These are phyloP conservation scores for Ricinus communis DNA, from an alignment of 345 rosid species.

Conservation along the genomic window DNA sequence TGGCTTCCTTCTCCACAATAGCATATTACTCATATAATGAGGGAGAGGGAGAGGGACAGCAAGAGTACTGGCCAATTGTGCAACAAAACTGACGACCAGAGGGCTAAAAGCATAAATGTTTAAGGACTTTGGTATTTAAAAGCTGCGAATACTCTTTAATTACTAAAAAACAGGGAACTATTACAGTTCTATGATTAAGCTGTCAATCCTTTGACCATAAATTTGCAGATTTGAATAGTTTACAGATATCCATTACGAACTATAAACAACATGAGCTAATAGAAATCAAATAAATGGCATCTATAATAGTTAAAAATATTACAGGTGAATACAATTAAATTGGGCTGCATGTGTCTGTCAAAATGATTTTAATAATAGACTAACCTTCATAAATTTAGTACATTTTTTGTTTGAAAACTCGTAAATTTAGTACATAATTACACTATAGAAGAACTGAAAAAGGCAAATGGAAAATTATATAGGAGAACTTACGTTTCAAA, in stretches of 20 bases:
- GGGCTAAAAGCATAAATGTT: no score
- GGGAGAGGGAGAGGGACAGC: background rate
- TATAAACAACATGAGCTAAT: background rate
- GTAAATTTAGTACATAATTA: background rate
- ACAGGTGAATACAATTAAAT: background rate
- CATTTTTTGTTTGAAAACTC: no score
- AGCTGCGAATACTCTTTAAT: background rate
- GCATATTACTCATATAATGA: no score
- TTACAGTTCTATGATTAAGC: no score
- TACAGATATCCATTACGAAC: background rate
- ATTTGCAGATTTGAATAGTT: background rate
- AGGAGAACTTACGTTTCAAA: constrained; percentile 66
- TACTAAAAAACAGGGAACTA: background rate
- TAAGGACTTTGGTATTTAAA: no score
- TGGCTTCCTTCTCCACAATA: no score
- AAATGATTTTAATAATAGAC: constrained; percentile 3
- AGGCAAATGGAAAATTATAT: constrained; percentile 9
- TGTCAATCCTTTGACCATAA: no score
- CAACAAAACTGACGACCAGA: background rate
- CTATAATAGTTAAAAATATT: background rate
- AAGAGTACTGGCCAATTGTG: background rate
- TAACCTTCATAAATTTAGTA: background rate
- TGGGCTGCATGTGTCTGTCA: constrained; percentile 1
- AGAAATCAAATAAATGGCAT: background rate
- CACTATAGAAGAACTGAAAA: background rate